Percentiles rank a stretch among this genome's conserved stretches.
Conservation (phyloP, 306 rosid species). For the Acacia crassicarpa region DNA sequence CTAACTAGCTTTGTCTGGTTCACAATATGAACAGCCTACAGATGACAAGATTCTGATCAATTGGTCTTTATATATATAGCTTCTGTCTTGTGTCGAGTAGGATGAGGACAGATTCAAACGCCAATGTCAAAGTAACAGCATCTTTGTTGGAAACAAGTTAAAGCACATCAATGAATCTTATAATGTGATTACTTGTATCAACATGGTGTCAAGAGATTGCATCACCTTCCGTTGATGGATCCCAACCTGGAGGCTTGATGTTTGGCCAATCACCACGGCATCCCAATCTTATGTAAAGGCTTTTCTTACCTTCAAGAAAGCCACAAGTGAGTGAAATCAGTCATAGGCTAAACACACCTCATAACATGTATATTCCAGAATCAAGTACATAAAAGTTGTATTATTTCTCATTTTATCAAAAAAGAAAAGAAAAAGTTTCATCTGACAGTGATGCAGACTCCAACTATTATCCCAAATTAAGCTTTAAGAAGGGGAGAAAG, state of each 20-base stretch:
- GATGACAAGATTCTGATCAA: not conserved
- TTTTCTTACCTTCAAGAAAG: constrained; percentile 65
- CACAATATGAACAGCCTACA: not conserved
- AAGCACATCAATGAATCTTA: not conserved
- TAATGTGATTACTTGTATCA: constrained; percentile 1
- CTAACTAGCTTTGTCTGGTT: not conserved
- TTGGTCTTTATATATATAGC: not conserved
- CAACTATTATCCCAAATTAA: not conserved
- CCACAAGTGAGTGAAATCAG: constrained; percentile 5
- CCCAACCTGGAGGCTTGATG: constrained; percentile 96
- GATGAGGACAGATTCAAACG: not conserved
- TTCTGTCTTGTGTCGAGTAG: not conserved
- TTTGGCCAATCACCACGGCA: constrained; percentile 98
- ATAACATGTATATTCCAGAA: not conserved
- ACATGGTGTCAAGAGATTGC: constrained; percentile 12
- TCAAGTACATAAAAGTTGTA: not conserved
- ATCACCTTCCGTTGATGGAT: constrained; percentile 62
- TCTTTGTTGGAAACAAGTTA: constrained; percentile 11
- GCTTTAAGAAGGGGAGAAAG: not conserved
- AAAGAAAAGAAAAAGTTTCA: not conserved
- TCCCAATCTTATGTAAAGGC: constrained; percentile 87
- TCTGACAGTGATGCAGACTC: not conserved
- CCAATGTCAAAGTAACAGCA: not conserved
- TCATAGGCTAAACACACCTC: not conserved
- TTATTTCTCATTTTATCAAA: not conserved